A percentile compares a stretch with the other conserved stretches of the same genome.
Evolutionary conservation across 2,329 filamentous ascomycete genomes (phyloP).

Genomic region (Thermomyces lanuginosus): DNA sequence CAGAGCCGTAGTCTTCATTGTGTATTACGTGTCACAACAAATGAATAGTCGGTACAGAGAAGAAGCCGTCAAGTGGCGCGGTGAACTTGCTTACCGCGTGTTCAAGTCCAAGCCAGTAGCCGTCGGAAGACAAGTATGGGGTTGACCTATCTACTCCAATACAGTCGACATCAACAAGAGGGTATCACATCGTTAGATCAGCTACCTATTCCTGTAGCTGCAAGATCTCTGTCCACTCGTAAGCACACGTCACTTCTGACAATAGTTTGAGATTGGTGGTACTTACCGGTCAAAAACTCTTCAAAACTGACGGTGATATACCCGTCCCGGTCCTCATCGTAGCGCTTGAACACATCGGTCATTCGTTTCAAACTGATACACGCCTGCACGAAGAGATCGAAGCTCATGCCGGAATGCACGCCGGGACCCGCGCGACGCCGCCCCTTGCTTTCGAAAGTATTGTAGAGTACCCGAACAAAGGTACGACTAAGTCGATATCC

Average conservation of each 20-base stretch:
- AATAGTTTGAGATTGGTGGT: not conserved
- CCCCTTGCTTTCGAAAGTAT: slow-evolving; percentile 57
- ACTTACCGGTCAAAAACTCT: slow-evolving; percentile 53
- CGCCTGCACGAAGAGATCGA: slow-evolving; percentile 93
- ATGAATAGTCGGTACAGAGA: no score
- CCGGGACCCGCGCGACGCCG: slow-evolving; percentile 24
- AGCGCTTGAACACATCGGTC: slow-evolving; percentile 99
- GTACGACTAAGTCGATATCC: slow-evolving; percentile 74
- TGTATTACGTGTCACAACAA: no score
- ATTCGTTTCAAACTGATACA: slow-evolving; percentile 95
- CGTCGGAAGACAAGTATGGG: no score
- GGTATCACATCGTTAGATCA: slow-evolving; percentile 4
- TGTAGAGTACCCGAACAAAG: slow-evolving; percentile 74
- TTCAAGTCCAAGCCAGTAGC: no score
- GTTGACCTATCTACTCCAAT: no score
- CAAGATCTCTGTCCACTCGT: slow-evolving; percentile 15
- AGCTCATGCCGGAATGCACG: slow-evolving; percentile 49
- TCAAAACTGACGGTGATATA: slow-evolving; percentile 75
- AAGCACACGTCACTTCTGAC: slow-evolving; percentile 1
- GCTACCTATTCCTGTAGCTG: slow-evolving; percentile 19
- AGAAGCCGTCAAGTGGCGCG: no score
- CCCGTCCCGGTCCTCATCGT: slow-evolving; percentile 90
- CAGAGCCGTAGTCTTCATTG: no score
- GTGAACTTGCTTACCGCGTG: no score
- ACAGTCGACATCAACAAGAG: no score